Evolutionary conservation across 176 grass and related monocot genomes (phyloP), one percentile per base, ranked within the genome.

Genomic region (Oryza rufipogon): DNA sequence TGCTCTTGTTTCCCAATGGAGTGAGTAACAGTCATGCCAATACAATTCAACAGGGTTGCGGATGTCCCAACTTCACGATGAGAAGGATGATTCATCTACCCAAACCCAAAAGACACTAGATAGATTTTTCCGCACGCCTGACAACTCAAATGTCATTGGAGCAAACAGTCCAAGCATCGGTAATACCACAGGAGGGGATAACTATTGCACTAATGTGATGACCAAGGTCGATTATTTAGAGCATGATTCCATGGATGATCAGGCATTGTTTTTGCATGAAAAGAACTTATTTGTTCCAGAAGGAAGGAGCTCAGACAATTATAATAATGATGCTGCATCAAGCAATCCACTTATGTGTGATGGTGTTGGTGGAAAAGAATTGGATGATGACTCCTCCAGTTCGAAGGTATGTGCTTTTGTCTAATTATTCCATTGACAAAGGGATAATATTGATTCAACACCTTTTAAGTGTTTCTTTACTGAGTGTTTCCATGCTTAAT

Each of bases 41-140:
- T 74, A 30, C 64, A 73, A 71, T 85, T 41, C 78, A 76, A 68
- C 71, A 98, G 96, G 96, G 20, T 47, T 98, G 64, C 87, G 96
- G 13, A 93, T 98, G 84, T 98, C 96, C 63, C 91, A 98, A 41
- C 91, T 98, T 74, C 49, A 63, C 60, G 95, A 94, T 36, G 92
- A 94, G 51, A 92, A 89, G 58, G 80, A 89, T 38, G 38, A 82
- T 90, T 77, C 79, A 70, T 67, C 70, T 82, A 85, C 73, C 70
- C 86, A 83, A 47, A 92, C 70, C 34, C 96, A 98, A 68, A 98
- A 87, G 83, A 95, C 96, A 47, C 77, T 98, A 38, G 87, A 88
- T 81, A 87, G 66, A 16, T 95, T 91, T 90, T 85, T 95, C 34
- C 51, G 13, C 54, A 84, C 47, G 10, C 54, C 84, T 39, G 41